phyloP scores from a whole-genome alignment of 306 rosid genomes.

The Elaeagnus macrophylla region DNA sequence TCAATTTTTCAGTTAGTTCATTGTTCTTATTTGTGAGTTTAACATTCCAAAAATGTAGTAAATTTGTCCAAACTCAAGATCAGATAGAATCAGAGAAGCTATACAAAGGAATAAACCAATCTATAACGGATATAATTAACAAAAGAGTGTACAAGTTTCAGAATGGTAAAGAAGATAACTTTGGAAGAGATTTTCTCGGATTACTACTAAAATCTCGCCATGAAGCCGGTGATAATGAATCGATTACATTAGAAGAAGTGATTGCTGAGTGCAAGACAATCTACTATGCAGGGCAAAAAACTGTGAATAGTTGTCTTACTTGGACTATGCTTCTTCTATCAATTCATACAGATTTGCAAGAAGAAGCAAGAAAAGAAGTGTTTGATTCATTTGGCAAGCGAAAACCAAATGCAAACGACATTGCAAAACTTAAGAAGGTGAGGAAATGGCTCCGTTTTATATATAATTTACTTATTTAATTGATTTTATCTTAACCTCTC shows the following conservation, averaged over 20 bases:
- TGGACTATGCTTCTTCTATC: slow-evolving; percentile 34
- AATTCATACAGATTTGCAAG: slow-evolving; percentile 55
- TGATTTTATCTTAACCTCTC: too few relatives aligned
- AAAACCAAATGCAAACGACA: too few relatives aligned
- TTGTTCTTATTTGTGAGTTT: too few relatives aligned
- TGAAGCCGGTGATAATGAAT: neutral
- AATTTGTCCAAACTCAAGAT: too few relatives aligned
- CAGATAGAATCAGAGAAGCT: too few relatives aligned
- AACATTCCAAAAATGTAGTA: too few relatives aligned
- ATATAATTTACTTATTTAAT: too few relatives aligned
- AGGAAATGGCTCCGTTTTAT: slow-evolving; percentile 8
- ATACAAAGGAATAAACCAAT: too few relatives aligned
- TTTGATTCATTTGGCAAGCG: neutral
- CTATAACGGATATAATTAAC: too few relatives aligned
- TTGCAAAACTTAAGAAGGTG: slow-evolving; percentile 41
- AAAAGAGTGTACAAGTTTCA: too few relatives aligned
- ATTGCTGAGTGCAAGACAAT: neutral
- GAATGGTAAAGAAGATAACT: too few relatives aligned
- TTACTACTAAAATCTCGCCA: neutral
- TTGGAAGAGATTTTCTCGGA: neutral
- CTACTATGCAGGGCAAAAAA: slow-evolving; percentile 55
- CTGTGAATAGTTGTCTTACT: slow-evolving; percentile 41
- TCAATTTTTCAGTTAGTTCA: too few relatives aligned
- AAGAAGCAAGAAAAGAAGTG: slow-evolving; percentile 53
- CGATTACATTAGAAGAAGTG: neutral